Percentiles rank a stretch among this genome's conserved stretches.
Conservation (phyloP, 139 green algal genomes). For the Picochlorum sp. region DNA sequence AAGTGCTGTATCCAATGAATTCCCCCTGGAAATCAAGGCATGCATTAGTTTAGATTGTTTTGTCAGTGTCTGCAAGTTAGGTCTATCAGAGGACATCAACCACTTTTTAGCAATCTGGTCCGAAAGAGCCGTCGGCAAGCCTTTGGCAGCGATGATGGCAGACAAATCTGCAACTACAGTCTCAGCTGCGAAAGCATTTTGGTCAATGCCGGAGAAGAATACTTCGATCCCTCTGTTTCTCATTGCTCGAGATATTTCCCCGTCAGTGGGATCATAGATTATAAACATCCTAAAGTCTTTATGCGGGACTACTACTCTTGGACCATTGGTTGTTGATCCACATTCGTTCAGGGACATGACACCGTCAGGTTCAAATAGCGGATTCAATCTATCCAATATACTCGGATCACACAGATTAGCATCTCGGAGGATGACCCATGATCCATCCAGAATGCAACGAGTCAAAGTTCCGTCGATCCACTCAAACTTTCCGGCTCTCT, state of each 20-base stretch:
- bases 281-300: constrained; percentile 91
- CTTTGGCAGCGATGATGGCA: too few relatives aligned
- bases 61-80: too few relatives aligned
- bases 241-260: constrained; percentile 95
- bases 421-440: constrained; percentile 94
- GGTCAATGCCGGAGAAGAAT: constrained; percentile 45
- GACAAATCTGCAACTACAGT: too few relatives aligned
- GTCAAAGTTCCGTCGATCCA: constrained; percentile 94
- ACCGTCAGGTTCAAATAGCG: constrained; percentile 85
- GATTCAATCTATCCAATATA: constrained; percentile 95
- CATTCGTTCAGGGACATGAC: constrained; percentile 83
- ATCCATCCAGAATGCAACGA: constrained; percentile 64
- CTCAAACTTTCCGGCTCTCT: constrained; percentile 76
- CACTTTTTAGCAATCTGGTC: too few relatives aligned
- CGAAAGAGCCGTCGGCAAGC: too few relatives aligned
- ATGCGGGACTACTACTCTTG: constrained; percentile 75
- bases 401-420: constrained; percentile 94
- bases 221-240: constrained; percentile 94
- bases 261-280: constrained; percentile 74
- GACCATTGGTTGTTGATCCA: constrained; percentile 33
- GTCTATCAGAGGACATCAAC: too few relatives aligned
- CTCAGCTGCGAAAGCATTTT: too few relatives aligned
- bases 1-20: too few relatives aligned
- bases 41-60: too few relatives aligned
- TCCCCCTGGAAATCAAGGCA: too few relatives aligned